Evolutionary conservation across 345 rosid genomes (phyloP), one percentile per base, ranked within the genome.

Genomic region (Eutrema heterophyllum): DNA sequence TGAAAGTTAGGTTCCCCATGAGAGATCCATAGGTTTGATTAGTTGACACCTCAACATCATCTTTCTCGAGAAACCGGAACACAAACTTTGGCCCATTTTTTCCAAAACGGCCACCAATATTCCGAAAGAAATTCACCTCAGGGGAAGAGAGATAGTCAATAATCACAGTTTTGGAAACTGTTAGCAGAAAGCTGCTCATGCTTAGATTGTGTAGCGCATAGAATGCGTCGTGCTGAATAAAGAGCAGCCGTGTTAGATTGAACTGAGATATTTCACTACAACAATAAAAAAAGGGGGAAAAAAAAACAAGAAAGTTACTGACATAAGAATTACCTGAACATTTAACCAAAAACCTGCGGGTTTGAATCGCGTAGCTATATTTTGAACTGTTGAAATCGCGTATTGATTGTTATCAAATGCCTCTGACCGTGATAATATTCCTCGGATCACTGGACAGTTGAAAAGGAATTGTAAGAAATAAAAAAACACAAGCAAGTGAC

Each of bases 111-210:
- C 81, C 5, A 51, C 79, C 82, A 68, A 92, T 79, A 64, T 80
- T 73, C 74, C 50, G 81, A 83, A 95, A 81, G 86, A 95, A 92
- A 68, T 49, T 68, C 63, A 86, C 88, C 46, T 95, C 98, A 2
- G 98, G 97, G 53, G 99, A 95, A 26, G 99, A 95, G 77, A 95
- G 85, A 61, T 83, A 87, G 70, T 58, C 71, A 14, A 89, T 58
- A 40, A 52, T 46, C 38, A 84, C 88, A 13, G 70, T 85, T 78
- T 67, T 85, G 49, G 84, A 75, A 32, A 79, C 62, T 27, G 92
- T 60, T 44, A 86, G 80, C 18, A 90, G 79, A 64, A 81, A 90
- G 66, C 39, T 83, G 77, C 84, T 86, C 92, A 87, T 86, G 72
- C 90, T 90, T 83, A 92, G 73, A 48, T 89, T 90, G 68, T 85